Percentiles rank a stretch among this genome's conserved stretches.
Evolutionary conservation across 129 eudicot genomes (phyloP).

Genomic region (Tanacetum coccineum): DNA sequence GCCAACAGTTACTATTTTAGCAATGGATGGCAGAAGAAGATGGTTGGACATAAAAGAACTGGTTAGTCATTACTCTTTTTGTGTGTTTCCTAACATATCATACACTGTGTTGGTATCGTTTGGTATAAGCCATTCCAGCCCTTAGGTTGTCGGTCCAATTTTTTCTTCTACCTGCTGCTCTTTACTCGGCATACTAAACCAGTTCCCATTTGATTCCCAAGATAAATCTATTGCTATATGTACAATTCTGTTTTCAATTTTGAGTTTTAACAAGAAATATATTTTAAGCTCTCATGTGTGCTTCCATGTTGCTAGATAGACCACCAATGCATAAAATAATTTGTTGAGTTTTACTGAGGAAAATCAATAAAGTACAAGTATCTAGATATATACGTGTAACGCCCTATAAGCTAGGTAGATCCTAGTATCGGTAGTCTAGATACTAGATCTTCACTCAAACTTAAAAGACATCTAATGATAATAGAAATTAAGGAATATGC

Average conservation of each 20-base stretch:
- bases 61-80: constrained; percentile 43
- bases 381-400: neutral
- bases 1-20: constrained; percentile 68
- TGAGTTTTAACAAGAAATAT: constrained; percentile 7
- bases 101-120: neutral
- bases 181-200: neutral
- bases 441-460: neutral
- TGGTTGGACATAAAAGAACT: constrained; percentile 89
- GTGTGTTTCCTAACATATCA: neutral
- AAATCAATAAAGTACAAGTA: neutral
- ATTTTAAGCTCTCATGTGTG: neutral
- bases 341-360: neutral
- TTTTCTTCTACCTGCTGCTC: neutral
- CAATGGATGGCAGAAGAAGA: constrained; percentile 98
- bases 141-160: constrained; percentile 5
- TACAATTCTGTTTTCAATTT: neutral
- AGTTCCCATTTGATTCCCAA: neutral
- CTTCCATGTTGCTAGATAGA: neutral
- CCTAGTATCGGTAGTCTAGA: neutral
- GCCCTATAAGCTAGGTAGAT: neutral
- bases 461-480: neutral
- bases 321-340: neutral
- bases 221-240: neutral
- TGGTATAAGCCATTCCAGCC: neutral
- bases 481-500: neutral